These are phyloP conservation scores for Aspergillus conjunctus DNA, from an alignment of 495 filamentous ascomycete species.

Conservation along the genomic window DNA sequence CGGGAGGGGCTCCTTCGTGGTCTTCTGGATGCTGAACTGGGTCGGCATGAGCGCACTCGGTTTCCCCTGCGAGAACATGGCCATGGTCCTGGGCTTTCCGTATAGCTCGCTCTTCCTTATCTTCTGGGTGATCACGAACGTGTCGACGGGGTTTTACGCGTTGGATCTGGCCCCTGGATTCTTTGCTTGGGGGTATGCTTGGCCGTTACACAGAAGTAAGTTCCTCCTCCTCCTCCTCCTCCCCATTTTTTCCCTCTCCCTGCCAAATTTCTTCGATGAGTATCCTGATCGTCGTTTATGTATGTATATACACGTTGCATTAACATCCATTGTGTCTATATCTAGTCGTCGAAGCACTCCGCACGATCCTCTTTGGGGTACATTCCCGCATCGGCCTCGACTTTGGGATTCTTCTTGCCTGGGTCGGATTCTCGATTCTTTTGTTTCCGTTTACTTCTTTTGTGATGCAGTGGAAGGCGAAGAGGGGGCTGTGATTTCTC, in stretches of 20 bases:
- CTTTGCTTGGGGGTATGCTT: slow-evolving; percentile 70
- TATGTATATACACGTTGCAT: neutral
- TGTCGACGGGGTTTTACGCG: slow-evolving; percentile 64
- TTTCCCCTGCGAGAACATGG: slow-evolving; percentile 71
- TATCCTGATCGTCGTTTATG: too few species aligned
- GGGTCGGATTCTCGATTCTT: slow-evolving; percentile 56
- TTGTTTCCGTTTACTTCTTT: slow-evolving; percentile 64
- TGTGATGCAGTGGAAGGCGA: slow-evolving; percentile 61
- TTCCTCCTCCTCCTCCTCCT: slow-evolving; percentile 7
- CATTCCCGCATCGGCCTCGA: slow-evolving; percentile 65
- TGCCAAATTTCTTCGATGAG: too few species aligned
- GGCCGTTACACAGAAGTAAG: slow-evolving; percentile 67
- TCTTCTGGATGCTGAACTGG: slow-evolving; percentile 78
- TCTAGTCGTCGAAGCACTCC: slow-evolving; percentile 61
- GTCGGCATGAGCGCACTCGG: slow-evolving; percentile 69
- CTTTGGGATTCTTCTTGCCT: slow-evolving; percentile 64
- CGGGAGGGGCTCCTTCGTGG: slow-evolving; percentile 60
- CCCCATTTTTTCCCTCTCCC: neutral
- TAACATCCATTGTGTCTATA: slow-evolving; percentile 17
- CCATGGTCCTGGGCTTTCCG: slow-evolving; percentile 66
- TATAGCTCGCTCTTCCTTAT: slow-evolving; percentile 73
- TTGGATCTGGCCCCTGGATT: slow-evolving; percentile 61
- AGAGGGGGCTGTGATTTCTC: slow-evolving; percentile 29
- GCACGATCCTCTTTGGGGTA: slow-evolving; percentile 64
- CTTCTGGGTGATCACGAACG: slow-evolving; percentile 77